Evolutionary conservation across 2,329 filamentous ascomycete species (phyloP), one percentile per base, ranked within the genome.

Genomic region (Hirsutella minnesotensis): DNA sequence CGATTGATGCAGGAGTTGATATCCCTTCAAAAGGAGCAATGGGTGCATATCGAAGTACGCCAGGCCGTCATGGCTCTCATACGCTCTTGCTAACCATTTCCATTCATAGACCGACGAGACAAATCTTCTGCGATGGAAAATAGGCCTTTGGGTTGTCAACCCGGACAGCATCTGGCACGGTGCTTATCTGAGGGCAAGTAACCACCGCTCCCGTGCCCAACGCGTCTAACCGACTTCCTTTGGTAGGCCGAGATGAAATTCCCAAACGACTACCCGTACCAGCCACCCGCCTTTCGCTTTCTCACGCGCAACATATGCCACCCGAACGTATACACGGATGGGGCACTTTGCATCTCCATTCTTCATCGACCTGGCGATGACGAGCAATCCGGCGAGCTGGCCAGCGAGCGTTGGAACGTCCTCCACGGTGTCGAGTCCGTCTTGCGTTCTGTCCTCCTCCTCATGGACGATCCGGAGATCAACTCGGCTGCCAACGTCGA

Each of bases 401-500:
- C 92, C 7, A 83, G 82, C 45, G 92, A 96, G 66, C 84, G 90
- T 45, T 98, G 90, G 90, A 88, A 86, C 5, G 89, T 92, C 1
- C 80, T 92, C 4, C 90, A 96, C 62, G 85, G 89, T 18, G 90
- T 94, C 39, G 92, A 96, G 66, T 94, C 88, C 3, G 89, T 98
- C 30, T 75, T 98, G 16, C 87, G 94, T 48, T 95, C 87, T 9
- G 86, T 96, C 16, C 76, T 96, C 8, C 83, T 92, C 5, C 77
- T 98, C 3, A 79, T 98, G 43, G 92, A 96, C 59, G 87, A 95
- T 54, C 87, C 90, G 13, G 90, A 98, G 63, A 86, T 94, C 55
- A 87, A 81, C 53, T 95, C 88, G 0, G 87, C 92, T 0, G 92
- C 90, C 49, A 96, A 96, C 59, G 89, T 96, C 43, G 90, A 96